Percentiles rank a stretch among this genome's conserved stretches.
Evolutionary conservation across 1,284 basidiomycete genomes (phyloP).

Genomic region (Malassezia globosa): DNA sequence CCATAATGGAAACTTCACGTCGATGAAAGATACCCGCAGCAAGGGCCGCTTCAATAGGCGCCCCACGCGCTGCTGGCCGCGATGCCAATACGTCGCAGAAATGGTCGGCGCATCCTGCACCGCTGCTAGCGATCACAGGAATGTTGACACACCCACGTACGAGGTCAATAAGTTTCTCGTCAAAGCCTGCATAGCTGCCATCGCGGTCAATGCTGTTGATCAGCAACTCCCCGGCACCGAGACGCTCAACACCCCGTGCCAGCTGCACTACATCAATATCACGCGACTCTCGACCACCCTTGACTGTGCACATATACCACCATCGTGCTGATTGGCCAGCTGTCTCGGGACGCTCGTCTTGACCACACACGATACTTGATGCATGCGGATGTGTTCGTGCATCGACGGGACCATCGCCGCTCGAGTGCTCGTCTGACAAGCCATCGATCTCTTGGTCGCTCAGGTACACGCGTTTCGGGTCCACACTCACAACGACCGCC

Average conservation of each 20-base stretch:
- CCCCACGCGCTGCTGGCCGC: constrained; percentile 9
- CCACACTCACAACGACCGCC: constrained; percentile 93
- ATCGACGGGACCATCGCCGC: too few species aligned
- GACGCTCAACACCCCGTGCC: constrained; percentile 69
- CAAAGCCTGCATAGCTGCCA: constrained; percentile 84
- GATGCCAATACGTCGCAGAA: constrained; percentile 61
- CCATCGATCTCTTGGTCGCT: constrained; percentile 49
- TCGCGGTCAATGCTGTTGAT: constrained; percentile 96
- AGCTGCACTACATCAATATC: constrained; percentile 86
- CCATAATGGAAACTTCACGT: constrained; percentile 60
- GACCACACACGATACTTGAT: constrained; percentile 26
- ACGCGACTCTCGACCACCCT: constrained; percentile 77
- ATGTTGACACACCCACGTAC: constrained; percentile 69
- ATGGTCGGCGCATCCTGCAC: constrained; percentile 66
- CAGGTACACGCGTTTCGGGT: constrained; percentile 81
- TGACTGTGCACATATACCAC: constrained; percentile 99
- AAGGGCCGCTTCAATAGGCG: constrained; percentile 71
- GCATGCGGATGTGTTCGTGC: constrained; percentile 50
- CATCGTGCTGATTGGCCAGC: constrained; percentile 56
- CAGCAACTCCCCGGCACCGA: constrained; percentile 90
- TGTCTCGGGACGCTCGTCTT: constrained; percentile 51
- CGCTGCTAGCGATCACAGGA: constrained; percentile 87
- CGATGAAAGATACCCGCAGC: constrained; percentile 98
- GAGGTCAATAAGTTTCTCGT: constrained; percentile 63
- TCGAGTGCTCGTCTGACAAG: too few species aligned